Evolutionary conservation across 2,329 filamentous ascomycete species (phyloP).

Genomic region (Pyricularia sp.): DNA sequence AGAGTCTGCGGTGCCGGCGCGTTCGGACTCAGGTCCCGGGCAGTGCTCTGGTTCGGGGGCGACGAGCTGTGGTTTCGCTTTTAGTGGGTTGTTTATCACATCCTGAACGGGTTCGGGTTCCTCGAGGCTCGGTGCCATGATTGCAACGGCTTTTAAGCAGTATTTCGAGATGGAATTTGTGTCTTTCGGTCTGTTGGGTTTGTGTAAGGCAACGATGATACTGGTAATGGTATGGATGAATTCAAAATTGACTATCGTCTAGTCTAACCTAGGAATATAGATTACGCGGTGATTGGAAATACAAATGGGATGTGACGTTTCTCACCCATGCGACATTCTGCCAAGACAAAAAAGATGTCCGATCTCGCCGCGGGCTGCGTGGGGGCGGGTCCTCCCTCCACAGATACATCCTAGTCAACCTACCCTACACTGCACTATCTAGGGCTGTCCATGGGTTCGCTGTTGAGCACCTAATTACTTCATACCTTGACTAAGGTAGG

Average conservation of each 20-base stretch:
- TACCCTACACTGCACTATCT: background rate
- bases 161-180: background rate
- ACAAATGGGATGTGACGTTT: background rate
- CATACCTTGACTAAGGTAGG: no score
- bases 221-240: no score
- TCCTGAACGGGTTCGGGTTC: conserved; percentile 57
- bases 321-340: background rate
- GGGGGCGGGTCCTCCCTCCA: background rate
- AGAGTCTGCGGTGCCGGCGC: conserved; percentile 64
- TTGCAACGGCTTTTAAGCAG: background rate
- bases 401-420: background rate
- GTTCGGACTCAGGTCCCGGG: conserved; percentile 74
- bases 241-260: background rate
- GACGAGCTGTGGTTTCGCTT: conserved; percentile 73
- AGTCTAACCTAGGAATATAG: background rate
- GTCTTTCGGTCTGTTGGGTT: background rate
- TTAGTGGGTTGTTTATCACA: conserved; percentile 66
- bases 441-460: no score
- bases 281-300: background rate
- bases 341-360: background rate
- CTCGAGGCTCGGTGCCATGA: conserved; percentile 77
- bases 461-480: no score
- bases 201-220: background rate
- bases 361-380: background rate
- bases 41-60: conserved; percentile 97